These are phyloP conservation scores for Colletotrichum scovillei DNA, from an alignment of 2,329 filamentous ascomycete species.

Conservation along the genomic window DNA sequence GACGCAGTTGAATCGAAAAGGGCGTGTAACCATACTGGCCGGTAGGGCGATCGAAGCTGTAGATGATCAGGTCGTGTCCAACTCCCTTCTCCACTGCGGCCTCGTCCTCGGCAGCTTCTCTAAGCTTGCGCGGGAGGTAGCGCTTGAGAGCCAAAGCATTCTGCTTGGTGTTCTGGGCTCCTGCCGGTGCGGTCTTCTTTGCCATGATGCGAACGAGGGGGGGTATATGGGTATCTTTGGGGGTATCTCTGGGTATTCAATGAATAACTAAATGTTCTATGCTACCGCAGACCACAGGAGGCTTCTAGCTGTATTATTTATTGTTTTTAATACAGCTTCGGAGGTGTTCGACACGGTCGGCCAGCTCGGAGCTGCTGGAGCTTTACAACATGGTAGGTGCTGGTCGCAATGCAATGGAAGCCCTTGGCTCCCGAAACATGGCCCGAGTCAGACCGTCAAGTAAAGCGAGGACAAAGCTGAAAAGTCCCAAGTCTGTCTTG, in stretches of 20 bases:
- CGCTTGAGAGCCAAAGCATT: slow-evolving; percentile 32
- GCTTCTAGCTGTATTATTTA: slow-evolving; percentile 33
- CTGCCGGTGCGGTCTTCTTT: slow-evolving; percentile 30
- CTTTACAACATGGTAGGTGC: slow-evolving; percentile 37
- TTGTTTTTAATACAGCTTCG: slow-evolving; percentile 20
- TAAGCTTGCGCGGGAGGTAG: slow-evolving; percentile 33
- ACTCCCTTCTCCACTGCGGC: slow-evolving; percentile 35
- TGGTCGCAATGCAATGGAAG: slow-evolving; percentile 21
- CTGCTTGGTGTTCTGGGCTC: slow-evolving; percentile 34
- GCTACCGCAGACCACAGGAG: slow-evolving; percentile 2
- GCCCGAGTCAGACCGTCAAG: slow-evolving; percentile 25
- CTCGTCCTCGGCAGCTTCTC: slow-evolving; percentile 34
- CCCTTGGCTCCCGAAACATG: slow-evolving; percentile 33
- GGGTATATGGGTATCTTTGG: slow-evolving; percentile 25
- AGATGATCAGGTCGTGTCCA: slow-evolving; percentile 36
- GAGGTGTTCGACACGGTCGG: slow-evolving; percentile 18
- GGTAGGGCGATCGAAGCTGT: slow-evolving; percentile 37
- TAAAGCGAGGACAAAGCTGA: slow-evolving; percentile 36
- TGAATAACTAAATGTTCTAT: slow-evolving; percentile 33
- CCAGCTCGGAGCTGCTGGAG: slow-evolving; percentile 31
- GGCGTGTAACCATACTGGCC: slow-evolving; percentile 36
- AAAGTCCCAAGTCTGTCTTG: slow-evolving; percentile 28
- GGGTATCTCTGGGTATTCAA: slow-evolving; percentile 34
- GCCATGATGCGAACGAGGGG: slow-evolving; percentile 1
- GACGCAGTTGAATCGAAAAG: slow-evolving; percentile 38